phyloP scores from a whole-genome alignment of 768 basidiomycete species.

The Agaricus blazei region DNA sequence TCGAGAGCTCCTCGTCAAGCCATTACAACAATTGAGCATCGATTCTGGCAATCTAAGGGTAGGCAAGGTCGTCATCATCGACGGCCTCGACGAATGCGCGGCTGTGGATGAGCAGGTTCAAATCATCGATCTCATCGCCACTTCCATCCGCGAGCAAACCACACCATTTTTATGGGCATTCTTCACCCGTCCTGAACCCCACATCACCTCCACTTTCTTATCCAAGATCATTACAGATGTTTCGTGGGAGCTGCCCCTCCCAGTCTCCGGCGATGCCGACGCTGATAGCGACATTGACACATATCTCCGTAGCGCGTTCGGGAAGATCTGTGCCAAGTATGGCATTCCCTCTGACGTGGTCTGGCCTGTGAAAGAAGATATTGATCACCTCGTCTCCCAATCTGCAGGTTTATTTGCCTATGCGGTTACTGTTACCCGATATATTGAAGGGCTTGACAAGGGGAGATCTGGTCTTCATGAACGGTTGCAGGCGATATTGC shows the following conservation, averaged over 20 bases:
- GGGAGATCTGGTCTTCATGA: background rate
- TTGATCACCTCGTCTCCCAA: background rate
- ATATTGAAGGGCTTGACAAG: background rate
- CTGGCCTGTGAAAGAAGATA: background rate
- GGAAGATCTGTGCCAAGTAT: conserved; percentile 1
- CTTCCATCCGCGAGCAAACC: too few species aligned
- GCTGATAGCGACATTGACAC: conserved; percentile 12
- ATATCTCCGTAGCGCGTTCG: conserved; percentile 12
- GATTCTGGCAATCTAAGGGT: conserved; percentile 16
- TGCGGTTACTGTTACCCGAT: background rate
- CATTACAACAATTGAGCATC: background rate
- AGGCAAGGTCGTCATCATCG: conserved; percentile 20
- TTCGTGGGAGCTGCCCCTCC: conserved; percentile 2
- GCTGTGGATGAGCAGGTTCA: too few species aligned
- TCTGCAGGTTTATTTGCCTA: background rate
- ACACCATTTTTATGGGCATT: too few species aligned
- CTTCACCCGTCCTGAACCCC: too few species aligned
- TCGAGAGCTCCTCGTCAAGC: background rate
- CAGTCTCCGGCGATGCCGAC: conserved; percentile 10
- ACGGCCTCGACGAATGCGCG: too few species aligned
- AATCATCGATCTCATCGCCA: too few species aligned
- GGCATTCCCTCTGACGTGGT: background rate
- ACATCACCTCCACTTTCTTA: conserved; percentile 3
- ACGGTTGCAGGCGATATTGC: background rate
- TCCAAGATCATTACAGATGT: background rate